Percentiles rank a stretch among this genome's conserved stretches.
These are phyloP conservation scores for Dendrobium catenatum DNA, from an alignment of 106 monocot species.

Conservation along the genomic window DNA sequence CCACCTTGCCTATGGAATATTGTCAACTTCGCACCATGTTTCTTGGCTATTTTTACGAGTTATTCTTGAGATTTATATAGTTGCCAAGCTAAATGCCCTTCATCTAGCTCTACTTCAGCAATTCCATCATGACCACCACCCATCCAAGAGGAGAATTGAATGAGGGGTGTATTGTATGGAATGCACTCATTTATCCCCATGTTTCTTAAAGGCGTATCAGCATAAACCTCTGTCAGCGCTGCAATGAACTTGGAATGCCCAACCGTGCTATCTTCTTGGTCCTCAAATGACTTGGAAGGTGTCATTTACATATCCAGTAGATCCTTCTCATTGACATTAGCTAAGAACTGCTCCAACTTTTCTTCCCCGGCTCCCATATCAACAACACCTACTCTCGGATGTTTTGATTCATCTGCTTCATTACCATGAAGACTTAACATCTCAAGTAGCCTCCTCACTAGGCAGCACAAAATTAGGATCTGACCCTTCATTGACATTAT, in stretches of 20 bases:
- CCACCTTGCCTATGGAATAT: conserved; percentile 98
- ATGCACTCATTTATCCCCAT: conserved; percentile 56
- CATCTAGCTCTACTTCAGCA: conserved; percentile 56
- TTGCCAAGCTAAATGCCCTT: conserved; percentile 93
- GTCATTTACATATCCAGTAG: background rate
- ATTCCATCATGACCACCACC: conserved; percentile 98
- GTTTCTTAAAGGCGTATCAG: background rate
- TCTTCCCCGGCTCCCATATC: no score
- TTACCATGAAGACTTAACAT: no score
- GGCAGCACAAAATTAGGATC: no score
- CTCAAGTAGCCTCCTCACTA: no score
- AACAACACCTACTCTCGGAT: no score
- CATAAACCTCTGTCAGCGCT: background rate
- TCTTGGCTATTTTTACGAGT: conserved; percentile 71
- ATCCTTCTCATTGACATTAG: no score
- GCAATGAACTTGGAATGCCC: background rate
- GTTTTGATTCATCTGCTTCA: no score
- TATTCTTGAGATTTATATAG: conserved; percentile 85
- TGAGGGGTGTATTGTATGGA: conserved; percentile 97
- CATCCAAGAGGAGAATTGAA: conserved; percentile 99
- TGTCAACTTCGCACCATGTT: conserved; percentile 82
- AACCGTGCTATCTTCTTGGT: background rate
- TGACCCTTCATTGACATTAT: no score
- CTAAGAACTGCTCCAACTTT: no score
- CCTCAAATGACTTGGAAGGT: background rate